These are phyloP conservation scores for Lactuca saligna DNA, from an alignment of 129 eudicot species.

Conservation along the genomic window DNA sequence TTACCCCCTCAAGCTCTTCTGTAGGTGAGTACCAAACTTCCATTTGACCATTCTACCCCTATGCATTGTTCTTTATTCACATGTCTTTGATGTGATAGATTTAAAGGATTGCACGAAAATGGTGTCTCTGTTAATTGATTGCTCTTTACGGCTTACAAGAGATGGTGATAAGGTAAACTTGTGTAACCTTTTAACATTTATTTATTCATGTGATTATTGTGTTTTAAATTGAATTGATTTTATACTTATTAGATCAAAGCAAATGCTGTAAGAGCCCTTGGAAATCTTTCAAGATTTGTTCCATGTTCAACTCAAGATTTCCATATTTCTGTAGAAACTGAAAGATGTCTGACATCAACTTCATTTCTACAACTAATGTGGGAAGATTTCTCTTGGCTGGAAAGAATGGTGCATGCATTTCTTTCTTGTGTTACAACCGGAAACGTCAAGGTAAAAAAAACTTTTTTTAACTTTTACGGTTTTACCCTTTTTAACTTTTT, in stretches of 20 bases:
- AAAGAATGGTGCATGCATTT: slow-evolving; percentile 84
- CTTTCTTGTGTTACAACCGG: slow-evolving; percentile 95
- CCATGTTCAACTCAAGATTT: slow-evolving; percentile 46
- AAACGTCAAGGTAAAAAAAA: slow-evolving; percentile 79
- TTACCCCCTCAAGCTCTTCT: slow-evolving; percentile 36
- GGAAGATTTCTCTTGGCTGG: slow-evolving; percentile 49
- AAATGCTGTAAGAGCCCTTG: slow-evolving; percentile 95
- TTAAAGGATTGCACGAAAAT: slow-evolving; percentile 41
- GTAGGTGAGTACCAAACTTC: slow-evolving; percentile 34
- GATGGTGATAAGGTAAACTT: slow-evolving; percentile 89
- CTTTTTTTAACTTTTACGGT: background rate
- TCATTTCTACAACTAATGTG: slow-evolving; percentile 31
- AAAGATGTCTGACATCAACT: slow-evolving; percentile 21
- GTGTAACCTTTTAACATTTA: background rate
- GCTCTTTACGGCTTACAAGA: slow-evolving; percentile 68
- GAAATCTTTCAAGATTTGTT: slow-evolving; percentile 76
- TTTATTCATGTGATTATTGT: background rate
- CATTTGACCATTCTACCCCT: background rate
- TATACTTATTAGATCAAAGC: slow-evolving; percentile 65
- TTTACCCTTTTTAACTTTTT: background rate
- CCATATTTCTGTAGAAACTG: slow-evolving; percentile 1
- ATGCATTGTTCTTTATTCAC: slow-evolving; percentile 1
- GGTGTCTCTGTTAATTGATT: slow-evolving; percentile 48
- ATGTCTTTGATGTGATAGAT: slow-evolving; percentile 35
- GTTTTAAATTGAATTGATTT: slow-evolving; percentile 12